Evolutionary conservation across 2,329 filamentous ascomycete species (phyloP).

Genomic region (Cladosporium sp.): DNA sequence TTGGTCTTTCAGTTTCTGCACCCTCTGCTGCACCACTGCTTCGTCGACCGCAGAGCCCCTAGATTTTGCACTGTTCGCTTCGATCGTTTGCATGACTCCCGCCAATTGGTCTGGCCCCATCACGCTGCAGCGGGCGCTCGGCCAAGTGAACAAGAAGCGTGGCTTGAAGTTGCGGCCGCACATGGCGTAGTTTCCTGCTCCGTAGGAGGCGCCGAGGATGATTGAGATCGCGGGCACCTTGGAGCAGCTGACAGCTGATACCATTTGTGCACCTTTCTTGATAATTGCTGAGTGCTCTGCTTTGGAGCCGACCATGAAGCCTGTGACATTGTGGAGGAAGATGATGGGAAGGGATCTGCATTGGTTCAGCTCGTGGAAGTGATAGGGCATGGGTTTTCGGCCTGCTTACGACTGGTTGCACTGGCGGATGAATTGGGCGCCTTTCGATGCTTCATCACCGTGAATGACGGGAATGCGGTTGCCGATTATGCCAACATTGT

Average conservation of each 20-base stretch:
- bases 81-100: constrained; percentile 20
- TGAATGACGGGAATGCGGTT: constrained; percentile 21
- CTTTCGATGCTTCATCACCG: constrained; percentile 43
- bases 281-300: constrained; percentile 50
- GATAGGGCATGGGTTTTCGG: neutral
- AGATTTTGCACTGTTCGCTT: constrained; percentile 14
- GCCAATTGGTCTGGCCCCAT: constrained; percentile 22
- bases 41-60: neutral
- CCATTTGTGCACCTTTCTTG: constrained; percentile 49
- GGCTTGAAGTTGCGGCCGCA: constrained; percentile 47
- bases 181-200: constrained; percentile 53
- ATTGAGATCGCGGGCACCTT: constrained; percentile 50
- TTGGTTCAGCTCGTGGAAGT: neutral
- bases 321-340: constrained; percentile 52
- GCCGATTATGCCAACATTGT: constrained; percentile 14
- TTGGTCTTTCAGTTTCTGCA: neutral
- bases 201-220: constrained; percentile 49
- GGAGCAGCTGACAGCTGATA: constrained; percentile 48
- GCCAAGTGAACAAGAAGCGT: constrained; percentile 47
- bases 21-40: neutral
- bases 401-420: constrained; percentile 47
- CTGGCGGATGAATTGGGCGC: constrained; percentile 47
- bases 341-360: constrained; percentile 44
- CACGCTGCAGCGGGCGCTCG: constrained; percentile 19
- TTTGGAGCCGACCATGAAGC: constrained; percentile 52